Conservation (phyloP, 768 basidiomycete species). For the Lyophyllum atratum region DNA sequence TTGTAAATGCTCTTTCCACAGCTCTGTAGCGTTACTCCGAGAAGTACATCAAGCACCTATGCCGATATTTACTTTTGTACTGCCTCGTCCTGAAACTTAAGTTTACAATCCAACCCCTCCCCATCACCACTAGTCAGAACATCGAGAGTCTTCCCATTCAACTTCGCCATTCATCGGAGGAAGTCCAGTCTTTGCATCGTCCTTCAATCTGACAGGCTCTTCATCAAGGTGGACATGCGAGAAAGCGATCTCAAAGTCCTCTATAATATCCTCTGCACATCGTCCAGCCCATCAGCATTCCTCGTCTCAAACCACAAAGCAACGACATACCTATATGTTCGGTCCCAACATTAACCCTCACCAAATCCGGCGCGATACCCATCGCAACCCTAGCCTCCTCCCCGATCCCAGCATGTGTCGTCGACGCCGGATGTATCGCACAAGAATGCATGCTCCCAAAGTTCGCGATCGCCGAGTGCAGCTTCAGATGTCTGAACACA, state of each 20-base stretch:
- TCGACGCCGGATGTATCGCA: conserved; percentile 65
- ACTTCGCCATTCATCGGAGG: no score
- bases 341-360: conserved; percentile 43
- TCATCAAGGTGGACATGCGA: not conserved
- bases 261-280: conserved; percentile 12
- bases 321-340: conserved; percentile 15
- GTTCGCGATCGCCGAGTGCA: conserved; percentile 38
- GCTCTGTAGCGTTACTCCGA: no score
- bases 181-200: no score
- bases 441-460: conserved; percentile 57
- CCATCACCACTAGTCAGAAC: no score
- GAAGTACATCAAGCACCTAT: no score
- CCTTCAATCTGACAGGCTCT: not conserved
- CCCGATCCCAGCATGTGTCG: conserved; percentile 61
- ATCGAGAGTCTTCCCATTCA: not conserved
- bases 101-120: no score
- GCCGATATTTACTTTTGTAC: no score
- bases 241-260: conserved; percentile 15
- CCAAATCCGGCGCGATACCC: conserved; percentile 60
- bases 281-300: not conserved
- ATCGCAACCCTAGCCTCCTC: conserved; percentile 47
- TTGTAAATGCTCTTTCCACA: no score
- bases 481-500: conserved; percentile 40
- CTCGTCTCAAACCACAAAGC: no score
- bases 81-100: no score